Evolutionary conservation across 1,284 basidiomycete species (phyloP), one percentile per base, ranked within the genome.

Genomic region (Schizophyllum amplum): DNA sequence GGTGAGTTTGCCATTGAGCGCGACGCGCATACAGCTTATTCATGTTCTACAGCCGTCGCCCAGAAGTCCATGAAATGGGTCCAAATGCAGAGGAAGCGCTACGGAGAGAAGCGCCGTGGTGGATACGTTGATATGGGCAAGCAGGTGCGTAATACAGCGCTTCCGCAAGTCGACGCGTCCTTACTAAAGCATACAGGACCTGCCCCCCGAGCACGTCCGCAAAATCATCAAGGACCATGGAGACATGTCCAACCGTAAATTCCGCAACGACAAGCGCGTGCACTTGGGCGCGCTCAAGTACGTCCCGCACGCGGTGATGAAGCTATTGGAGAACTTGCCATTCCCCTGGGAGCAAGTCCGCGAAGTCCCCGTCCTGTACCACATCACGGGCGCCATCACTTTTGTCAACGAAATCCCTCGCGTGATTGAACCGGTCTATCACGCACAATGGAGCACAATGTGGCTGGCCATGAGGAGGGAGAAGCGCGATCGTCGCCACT

Each of bases 361-460:
- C 65, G 95, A 98, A 72, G 95, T 98, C 2, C 94, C 93, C 9
- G 93, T 96, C 21, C 79, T 98, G 58, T 98, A 98, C 74, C 95
- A 98, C 68, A 95, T 99, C 67, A 98, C 97, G n/a, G 97, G 97
- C 64, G 97, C 97, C 53, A 99, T 99, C 72, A 99, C 97, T 1
- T 99, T 99, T 68, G 95, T 99, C 66, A 99, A 99, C 75, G 94
- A 99, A 72, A 90, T 98, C 47, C 97, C 97, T 53, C 88, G 92
- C 52, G 87, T 99, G 62, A 92, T 99, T 60, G 95, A 98, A 69
- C 97, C 97, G 4, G 84, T 99, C 21, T 99, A 98, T 72, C 97
- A 99, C 70, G 95, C 97, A 0, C 97, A 99, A 68, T 99, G 97
- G 97, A 95, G 94, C 66, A 92, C 93, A 4, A 99, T 99, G 97